Conservation (phyloP, 2,329 filamentous ascomycete genomes). For the Ceratocystis eucalypticola region DNA sequence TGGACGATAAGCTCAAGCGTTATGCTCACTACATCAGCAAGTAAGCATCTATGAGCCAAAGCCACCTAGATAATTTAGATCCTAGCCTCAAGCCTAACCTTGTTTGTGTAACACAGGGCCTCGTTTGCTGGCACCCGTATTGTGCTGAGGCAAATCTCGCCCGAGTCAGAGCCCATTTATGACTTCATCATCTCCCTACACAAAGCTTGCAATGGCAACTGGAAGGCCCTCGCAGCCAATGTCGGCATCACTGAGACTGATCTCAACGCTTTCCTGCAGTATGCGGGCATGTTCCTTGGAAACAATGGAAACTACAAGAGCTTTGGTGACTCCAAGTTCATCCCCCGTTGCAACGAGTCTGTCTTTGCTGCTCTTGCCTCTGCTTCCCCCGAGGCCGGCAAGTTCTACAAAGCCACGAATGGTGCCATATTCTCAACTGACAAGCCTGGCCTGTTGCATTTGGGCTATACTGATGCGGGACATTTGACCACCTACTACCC, state of each 20-base stretch:
- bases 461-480: constrained; percentile 61
- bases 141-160: constrained; percentile 67
- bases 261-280: constrained; percentile 57
- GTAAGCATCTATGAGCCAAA: constrained; percentile 32
- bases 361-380: constrained; percentile 52
- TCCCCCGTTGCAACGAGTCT: constrained; percentile 54
- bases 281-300: constrained; percentile 63
- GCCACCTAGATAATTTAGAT: not conserved
- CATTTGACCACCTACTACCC: constrained; percentile 77
- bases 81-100: constrained; percentile 1
- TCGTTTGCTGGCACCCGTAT: constrained; percentile 65
- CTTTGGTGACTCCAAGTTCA: constrained; percentile 74
- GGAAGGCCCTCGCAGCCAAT: constrained; percentile 51
- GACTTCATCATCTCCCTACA: constrained; percentile 66
- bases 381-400: constrained; percentile 45
- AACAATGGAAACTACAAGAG: constrained; percentile 79
- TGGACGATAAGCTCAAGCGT: constrained; percentile 64
- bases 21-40: constrained; percentile 84
- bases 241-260: constrained; percentile 51
- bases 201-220: constrained; percentile 53
- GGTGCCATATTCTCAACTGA: constrained; percentile 59
- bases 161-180: constrained; percentile 68
- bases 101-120: constrained; percentile 37
- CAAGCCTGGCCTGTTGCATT: constrained; percentile 52
- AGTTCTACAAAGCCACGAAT: constrained; percentile 52